phyloP scores from a whole-genome alignment of 1,284 basidiomycete genomes.

The Hemileia vastatrix region DNA sequence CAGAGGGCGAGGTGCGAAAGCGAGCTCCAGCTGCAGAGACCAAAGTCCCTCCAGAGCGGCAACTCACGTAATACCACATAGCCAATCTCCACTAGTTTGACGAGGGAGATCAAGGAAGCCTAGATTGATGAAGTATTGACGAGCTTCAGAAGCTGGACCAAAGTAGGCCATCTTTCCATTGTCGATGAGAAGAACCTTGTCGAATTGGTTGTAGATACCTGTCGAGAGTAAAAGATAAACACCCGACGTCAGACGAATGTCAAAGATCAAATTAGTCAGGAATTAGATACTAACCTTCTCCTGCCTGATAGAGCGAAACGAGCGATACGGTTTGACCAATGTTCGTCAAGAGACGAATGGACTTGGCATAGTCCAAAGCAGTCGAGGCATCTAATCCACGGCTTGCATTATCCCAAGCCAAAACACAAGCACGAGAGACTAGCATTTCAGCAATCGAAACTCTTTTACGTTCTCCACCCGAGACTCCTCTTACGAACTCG shows the following conservation, averaged over 20 bases:
- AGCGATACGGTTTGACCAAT: constrained; percentile 4
- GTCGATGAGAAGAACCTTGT: constrained; percentile 54
- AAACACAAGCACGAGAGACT: constrained; percentile 28
- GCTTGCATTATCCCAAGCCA: constrained; percentile 31
- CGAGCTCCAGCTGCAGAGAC: constrained; percentile 1
- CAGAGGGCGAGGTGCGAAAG: background rate
- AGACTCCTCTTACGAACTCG: constrained; percentile 31
- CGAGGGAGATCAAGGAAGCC: constrained; percentile 48
- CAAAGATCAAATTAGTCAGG: no score
- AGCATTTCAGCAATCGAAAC: constrained; percentile 33
- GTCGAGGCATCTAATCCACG: constrained; percentile 61
- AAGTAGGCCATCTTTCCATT: constrained; percentile 39
- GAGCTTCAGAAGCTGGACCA: constrained; percentile 33
- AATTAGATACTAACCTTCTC: constrained; percentile 30
- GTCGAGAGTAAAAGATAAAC: constrained; percentile 23
- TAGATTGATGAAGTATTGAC: constrained; percentile 35
- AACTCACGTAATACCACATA: constrained; percentile 24
- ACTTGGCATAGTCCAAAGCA: constrained; percentile 53
- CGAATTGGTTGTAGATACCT: constrained; percentile 57
- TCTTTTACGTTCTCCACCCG: constrained; percentile 25
- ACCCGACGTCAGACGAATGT: no score
- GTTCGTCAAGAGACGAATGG: constrained; percentile 12
- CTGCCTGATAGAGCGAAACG: constrained; percentile 9
- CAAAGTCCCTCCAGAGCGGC: constrained; percentile 53
- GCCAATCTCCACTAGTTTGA: constrained; percentile 54